Evolutionary conservation across 2,329 filamentous ascomycete genomes (phyloP), one percentile per base, ranked within the genome.

Genomic region (Calonectria fujianensis): DNA sequence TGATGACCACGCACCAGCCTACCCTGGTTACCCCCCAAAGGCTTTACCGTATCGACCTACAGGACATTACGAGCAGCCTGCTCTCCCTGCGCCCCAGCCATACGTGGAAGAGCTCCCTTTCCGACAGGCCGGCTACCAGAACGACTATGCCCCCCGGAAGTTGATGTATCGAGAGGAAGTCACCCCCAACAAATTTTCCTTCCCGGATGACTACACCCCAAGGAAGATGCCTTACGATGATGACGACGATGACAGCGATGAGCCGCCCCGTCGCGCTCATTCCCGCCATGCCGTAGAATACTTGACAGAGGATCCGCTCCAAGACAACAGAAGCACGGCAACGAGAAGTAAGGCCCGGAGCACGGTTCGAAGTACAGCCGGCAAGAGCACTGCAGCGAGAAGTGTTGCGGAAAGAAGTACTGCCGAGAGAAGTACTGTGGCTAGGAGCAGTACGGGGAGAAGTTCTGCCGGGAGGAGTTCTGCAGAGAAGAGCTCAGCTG

Each of bases 221-320:
- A 64, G 73, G n/a, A 70, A 68, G 29, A 63, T 73, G 61, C 69
- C 65, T 11, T 75, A 70, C 35, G 69, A 74, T 27, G 80, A 81
- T 20, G 78, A 80, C n/a, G 78, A 80, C 11, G 69, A 70, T 9
- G 81, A 79, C 45, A 81, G 80, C 50, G 80, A 81, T 29, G 80
- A 80, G n/a, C 51, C 54, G 1, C 48, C 59, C 27, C 76, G 77
- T 20, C 74, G 72, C 24, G 73, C 79, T 9, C 75, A 73, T 41
- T 74, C 71, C 4, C 31, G 72, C 20, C 78, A 75, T 32, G 70
- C 79, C 16, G 73, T 80, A 50, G 78, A 81, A 65, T 80, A 81
- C 65, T 57, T 80, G 50, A 79, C 80, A 7, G 72, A 81, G 37
- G 68, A 74, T 29, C 79, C 79, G 18, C 75, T 80, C 52, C 72